Evolutionary conservation across 2,329 filamentous ascomycete genomes (phyloP), one percentile per base, ranked within the genome.

Genomic region (Triangularia verruculosa): DNA sequence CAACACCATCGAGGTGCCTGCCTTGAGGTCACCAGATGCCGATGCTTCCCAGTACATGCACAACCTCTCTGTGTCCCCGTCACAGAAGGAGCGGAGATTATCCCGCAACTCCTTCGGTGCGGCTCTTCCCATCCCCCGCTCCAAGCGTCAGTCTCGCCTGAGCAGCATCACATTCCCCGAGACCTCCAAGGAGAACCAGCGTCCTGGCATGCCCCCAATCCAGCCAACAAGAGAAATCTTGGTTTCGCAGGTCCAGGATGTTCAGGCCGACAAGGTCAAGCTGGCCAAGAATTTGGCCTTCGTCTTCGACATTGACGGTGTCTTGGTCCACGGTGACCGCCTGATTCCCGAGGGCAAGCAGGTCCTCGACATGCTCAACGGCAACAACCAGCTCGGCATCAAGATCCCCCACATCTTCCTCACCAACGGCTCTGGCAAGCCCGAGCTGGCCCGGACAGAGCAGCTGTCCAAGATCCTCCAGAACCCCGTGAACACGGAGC

Each of bases 281-380:
- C 83, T 83, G 63, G 89, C 88, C 64, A 92, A 92, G 82, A 88
- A 92, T 79, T 91, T 92, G 88, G 88, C 88, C 6, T 93, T 93
- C 68, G 90, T 88, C 71, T 93, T 93, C 68, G 90, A 93, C 76
- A 89, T 90, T 64, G 90, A 92, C 71, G 89, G 89, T 79, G 89
- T 92, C 64, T 81, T 92, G 24, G 89, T 91, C 62, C 89, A 91
- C 76, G 88, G 88, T 72, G 88, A 89, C 76, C 81, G 88, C 63
- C 78, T 89, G 64, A 91, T 91, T 67, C 86, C 87, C 51, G 84
- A 90, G 77, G 88, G 86, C 65, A 80, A 84, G 71, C 82, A 85
- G 63, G 86, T 84, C 13, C 83, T 91, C 43, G 85, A 89, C 74
- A 90, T 91, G 74, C 80, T 91, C 58, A 91, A 91, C 75, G 89